Base-by-base conservation (phyloP, 495 filamentous ascomycete species). In the Hypoxylon crocopeplum region DNA sequence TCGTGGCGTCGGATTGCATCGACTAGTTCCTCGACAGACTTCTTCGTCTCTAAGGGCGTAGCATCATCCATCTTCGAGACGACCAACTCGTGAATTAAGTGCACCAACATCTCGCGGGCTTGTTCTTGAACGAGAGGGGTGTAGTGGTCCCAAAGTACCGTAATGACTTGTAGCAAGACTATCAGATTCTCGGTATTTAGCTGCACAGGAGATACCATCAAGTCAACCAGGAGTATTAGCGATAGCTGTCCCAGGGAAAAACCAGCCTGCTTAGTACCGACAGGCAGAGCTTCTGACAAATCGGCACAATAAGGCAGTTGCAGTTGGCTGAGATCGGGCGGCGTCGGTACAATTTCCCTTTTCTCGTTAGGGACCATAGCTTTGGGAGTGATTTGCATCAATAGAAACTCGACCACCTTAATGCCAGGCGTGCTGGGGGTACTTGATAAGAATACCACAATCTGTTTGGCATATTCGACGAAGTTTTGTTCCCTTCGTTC, bases 401-500 rank as follows among this genome's bases (percentile, higher is more conserved):
- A 73, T 45, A 98, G 82, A 59, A 97, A 96, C 64, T 98, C 95
- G 13, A 98, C 87, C 16, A 98, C 91, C 66, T 94, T 95, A 27
- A 88, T 86, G 8, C 93, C 92, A 1, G 78, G 75, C 2, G 73
- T 74, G 15, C 91, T 93, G 32, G 89, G 90, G 0, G 94, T 97
- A 64, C 90, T 91, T 2, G 94, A 92, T 3, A 98, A 74, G 69
- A 97, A 96, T 0, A 98, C 94, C 17, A 98, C 91, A 27, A 98
- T 90, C 73, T 98, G 94, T 75, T 98, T 98, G 2, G 94, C 92
- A 69, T 91, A 97, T 57, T 96, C 91, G 37, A 98, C 92, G 75
- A 97, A 97, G 59, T 96, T 97, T 59, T 98, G 95, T 62, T 98
- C 94, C 46, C 93, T 85, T 39, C 92, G 86, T 56, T 98, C 95